phyloP scores from a whole-genome alignment of 2,329 filamentous ascomycete species.

The Phaeophleospora eucalypticola region DNA sequence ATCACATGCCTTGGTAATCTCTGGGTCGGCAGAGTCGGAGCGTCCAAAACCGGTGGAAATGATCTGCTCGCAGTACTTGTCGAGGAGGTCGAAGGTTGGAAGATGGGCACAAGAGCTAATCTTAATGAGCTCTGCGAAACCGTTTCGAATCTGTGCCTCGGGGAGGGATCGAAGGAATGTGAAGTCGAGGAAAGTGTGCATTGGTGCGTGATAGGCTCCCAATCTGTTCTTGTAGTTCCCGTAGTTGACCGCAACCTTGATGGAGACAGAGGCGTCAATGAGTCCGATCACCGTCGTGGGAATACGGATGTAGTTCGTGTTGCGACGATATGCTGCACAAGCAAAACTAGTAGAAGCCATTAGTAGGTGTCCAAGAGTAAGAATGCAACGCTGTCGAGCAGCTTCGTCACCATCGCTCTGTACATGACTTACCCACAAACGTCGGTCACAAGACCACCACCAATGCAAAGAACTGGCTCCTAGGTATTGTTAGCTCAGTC shows the following conservation, averaged over 20 bases:
- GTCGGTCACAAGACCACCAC: slow-evolving; percentile 67
- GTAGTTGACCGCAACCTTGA: slow-evolving; percentile 76
- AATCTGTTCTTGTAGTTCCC: slow-evolving; percentile 72
- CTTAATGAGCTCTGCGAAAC: slow-evolving; percentile 72
- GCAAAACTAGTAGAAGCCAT: slow-evolving; percentile 59
- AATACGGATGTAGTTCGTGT: slow-evolving; percentile 69
- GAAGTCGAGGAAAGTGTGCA: slow-evolving; percentile 69
- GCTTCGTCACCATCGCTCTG: too few species aligned
- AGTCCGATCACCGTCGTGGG: slow-evolving; percentile 72
- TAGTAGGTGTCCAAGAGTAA: too few species aligned
- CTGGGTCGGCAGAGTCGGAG: slow-evolving; percentile 50
- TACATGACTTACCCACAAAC: slow-evolving; percentile 61
- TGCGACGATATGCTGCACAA: slow-evolving; percentile 67
- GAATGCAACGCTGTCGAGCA: too few species aligned
- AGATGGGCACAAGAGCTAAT: slow-evolving; percentile 67
- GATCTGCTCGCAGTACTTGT: slow-evolving; percentile 65
- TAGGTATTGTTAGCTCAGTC: too few species aligned
- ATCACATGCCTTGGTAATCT: slow-evolving; percentile 60
- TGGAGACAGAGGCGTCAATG: slow-evolving; percentile 70
- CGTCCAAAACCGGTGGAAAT: slow-evolving; percentile 64
- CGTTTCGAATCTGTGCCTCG: slow-evolving; percentile 65
- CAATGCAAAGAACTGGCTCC: slow-evolving; percentile 64
- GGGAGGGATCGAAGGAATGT: slow-evolving; percentile 66
- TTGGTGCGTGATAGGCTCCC: slow-evolving; percentile 67
- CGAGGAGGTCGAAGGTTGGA: slow-evolving; percentile 62